Base-by-base conservation (phyloP, 352 stramenopile species). In the Pythium folliculosum region DNA sequence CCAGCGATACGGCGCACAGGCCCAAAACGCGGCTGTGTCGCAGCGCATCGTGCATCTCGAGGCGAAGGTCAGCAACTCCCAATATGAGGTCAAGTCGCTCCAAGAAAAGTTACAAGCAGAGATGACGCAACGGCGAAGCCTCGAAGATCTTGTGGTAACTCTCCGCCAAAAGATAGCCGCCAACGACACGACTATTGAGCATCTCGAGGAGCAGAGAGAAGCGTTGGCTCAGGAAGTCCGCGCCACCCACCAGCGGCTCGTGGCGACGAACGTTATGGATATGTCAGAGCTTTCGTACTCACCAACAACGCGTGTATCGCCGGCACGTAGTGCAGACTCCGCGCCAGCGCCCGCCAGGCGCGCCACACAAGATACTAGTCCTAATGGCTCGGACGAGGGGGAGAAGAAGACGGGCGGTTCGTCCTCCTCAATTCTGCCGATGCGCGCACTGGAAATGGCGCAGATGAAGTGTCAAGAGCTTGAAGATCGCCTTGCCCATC, bases 31-130 rank as follows among this genome's bases (percentile, higher is more conserved):
- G 10, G 74, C 82, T 0, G 81, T 92, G 0, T 80, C 86, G 3
- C 87, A 95, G 71, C 79, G 82, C 16, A 90, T 95, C 45, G 76
- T 90, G 6, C 82, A 92, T 38, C 54, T 95, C 27, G 85, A 95
- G 66, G 82, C 85, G 0, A 92, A 91, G 66, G 48, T 92, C 30
- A 91, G 80, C 60, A 90, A 84, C 53, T 80, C 64, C 27, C 82
- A 91, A 58, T 90, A 83, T 44, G 84, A 93, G 59, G 61, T 79
- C 1, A 87, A 89, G 25, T 71, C 79, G 17, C 43, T 95, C 22
- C 77, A 88, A 40, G 75, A 86, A 1, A 88, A 92, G 21, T 57
- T 95, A 3, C 74, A 80, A 1, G 54, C 71, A 1, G 80, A 92
- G 63, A 74, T 80, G 40, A 76, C 67, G 2, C 75, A 92, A 52